phyloP scores from a whole-genome alignment of 345 rosid species.

The Limnanthes douglasii region DNA sequence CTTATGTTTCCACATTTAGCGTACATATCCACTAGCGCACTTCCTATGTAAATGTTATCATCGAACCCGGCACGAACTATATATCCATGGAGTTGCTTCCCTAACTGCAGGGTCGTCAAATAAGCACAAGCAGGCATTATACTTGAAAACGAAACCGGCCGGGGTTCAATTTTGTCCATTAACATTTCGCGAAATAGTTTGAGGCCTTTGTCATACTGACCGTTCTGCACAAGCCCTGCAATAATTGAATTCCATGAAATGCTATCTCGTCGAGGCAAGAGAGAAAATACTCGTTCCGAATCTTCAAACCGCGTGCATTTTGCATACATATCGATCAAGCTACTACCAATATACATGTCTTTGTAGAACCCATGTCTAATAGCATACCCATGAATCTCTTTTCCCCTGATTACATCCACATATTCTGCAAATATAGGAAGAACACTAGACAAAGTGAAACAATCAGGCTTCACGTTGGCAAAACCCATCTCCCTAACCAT shows the following conservation, averaged over 20 bases:
- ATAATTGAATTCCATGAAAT: conserved; percentile 73
- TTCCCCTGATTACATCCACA: conserved; percentile 44
- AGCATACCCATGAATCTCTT: conserved; percentile 71
- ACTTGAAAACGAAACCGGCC: conserved; percentile 51
- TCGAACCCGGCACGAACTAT: conserved; percentile 37
- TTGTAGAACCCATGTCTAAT: conserved; percentile 39
- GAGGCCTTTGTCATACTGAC: conserved; percentile 46
- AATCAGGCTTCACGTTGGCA: conserved; percentile 45
- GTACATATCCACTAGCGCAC: conserved; percentile 87
- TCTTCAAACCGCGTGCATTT: conserved; percentile 43
- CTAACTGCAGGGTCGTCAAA: conserved; percentile 44
- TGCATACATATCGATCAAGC: conserved; percentile 78
- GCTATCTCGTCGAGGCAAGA: conserved; percentile 29
- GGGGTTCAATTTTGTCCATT: conserved; percentile 34
- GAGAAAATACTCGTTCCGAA: conserved; percentile 28
- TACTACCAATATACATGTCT: conserved; percentile 45
- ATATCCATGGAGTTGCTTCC: conserved; percentile 77
- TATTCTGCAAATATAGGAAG: conserved; percentile 63
- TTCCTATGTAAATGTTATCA: conserved; percentile 42
- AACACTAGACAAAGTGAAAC: conserved; percentile 64
- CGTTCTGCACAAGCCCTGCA: conserved; percentile 68
- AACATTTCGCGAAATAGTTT: conserved; percentile 49
- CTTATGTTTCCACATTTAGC: conserved; percentile 74
- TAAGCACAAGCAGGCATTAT: conserved; percentile 84
- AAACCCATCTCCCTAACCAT: conserved; percentile 58